phyloP scores from a whole-genome alignment of 352 stramenopile genomes.

The Pythium vanterpoolii region DNA sequence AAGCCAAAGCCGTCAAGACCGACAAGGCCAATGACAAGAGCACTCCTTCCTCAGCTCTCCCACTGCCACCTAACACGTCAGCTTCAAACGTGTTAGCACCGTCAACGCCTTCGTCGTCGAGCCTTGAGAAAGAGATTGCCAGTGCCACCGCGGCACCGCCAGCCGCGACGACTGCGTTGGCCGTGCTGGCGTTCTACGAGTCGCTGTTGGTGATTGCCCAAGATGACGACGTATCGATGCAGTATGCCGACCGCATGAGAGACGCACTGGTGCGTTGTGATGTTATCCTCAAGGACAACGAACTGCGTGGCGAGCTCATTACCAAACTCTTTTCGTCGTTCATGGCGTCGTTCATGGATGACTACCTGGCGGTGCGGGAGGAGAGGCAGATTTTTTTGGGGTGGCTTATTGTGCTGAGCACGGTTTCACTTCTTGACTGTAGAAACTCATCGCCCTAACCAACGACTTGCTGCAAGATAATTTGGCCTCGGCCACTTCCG shows the following conservation, averaged over 20 bases:
- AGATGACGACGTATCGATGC: slow-evolving; percentile 34
- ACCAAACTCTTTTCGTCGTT: slow-evolving; percentile 71
- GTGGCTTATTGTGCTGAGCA: background rate
- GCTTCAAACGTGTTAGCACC: slow-evolving; percentile 10
- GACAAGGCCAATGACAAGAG: slow-evolving; percentile 1
- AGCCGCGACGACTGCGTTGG: slow-evolving; percentile 26
- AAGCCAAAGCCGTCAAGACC: slow-evolving; percentile 25
- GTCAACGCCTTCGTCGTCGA: slow-evolving; percentile 36
- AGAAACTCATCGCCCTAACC: slow-evolving; percentile 55
- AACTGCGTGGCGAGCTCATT: slow-evolving; percentile 60
- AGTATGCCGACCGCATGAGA: slow-evolving; percentile 37
- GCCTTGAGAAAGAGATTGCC: slow-evolving; percentile 44
- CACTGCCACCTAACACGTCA: background rate
- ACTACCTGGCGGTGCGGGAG: slow-evolving; percentile 64
- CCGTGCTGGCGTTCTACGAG: slow-evolving; percentile 47
- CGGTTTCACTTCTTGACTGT: background rate
- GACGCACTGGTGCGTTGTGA: slow-evolving; percentile 51
- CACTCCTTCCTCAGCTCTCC: slow-evolving; percentile 17
- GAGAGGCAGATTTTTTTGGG: too few species aligned
- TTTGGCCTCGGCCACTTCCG: slow-evolving; percentile 52
- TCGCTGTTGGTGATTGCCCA: slow-evolving; percentile 44
- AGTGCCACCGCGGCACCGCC: background rate
- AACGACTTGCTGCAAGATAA: slow-evolving; percentile 70
- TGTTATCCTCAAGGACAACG: slow-evolving; percentile 61
- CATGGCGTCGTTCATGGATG: slow-evolving; percentile 51